Base-by-base conservation (phyloP, 2,329 filamentous ascomycete genomes). In the Diatrype stigma region DNA sequence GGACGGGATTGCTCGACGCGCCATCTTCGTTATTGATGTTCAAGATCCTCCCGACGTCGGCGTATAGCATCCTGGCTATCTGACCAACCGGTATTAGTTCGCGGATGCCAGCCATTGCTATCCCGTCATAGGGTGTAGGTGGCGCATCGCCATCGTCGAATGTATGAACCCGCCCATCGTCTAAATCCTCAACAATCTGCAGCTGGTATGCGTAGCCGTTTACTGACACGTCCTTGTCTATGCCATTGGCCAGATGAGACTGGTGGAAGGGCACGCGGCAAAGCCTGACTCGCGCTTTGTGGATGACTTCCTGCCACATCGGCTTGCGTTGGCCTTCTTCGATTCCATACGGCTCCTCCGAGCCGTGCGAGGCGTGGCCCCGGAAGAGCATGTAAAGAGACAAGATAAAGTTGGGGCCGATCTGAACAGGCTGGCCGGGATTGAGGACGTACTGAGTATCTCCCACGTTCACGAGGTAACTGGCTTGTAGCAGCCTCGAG, bases 371-470 rank as follows among this genome's bases (percentile, higher is more conserved):
- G 3, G 85, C 75, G 67, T 97, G 91, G 2, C 90, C 88, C 2
- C 86, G 78, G 62, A 97, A 99, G 1, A 97, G 79, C 91, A 97
- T 96, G 69, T 97, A 99, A 59, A 97, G 73, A 0, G 92, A 96
- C 7, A 97, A 69, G 0, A 82, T 87, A 63, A 96, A 97, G 0
- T 85, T 82, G 0, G 93, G 91, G 0, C 94, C 94, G 53, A 97
- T 87, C 64, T 96, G 91, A 44, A 90, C 84, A 0, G 86, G 79
- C 10, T 75, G 71, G 0, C 73, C 77, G 6, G 85, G 80, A 38
- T 82, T 76, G 56, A 84, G 77, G 2, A 82, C 81, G 68, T 94
- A 96, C 56, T 91, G 87, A 0, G 85, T 87, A 67, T 99, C 94
- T 2, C 90, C 91, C 42, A 91, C 81, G 26, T 87, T 95, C 46